These are phyloP conservation scores for Saccharomycopsis fermentans DNA, from an alignment of 805 yeast species.

Conservation along the genomic window DNA sequence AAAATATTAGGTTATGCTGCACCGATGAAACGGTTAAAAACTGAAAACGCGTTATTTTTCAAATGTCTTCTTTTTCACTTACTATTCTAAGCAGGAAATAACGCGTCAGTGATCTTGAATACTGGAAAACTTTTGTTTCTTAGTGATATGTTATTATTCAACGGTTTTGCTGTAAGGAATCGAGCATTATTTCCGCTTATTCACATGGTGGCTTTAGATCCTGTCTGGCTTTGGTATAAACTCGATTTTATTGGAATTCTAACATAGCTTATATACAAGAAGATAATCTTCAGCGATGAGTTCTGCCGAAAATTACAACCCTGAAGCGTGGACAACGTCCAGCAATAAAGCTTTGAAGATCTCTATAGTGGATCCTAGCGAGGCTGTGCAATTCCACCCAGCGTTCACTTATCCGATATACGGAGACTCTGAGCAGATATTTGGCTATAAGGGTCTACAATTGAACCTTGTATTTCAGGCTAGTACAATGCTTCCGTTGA, in stretches of 20 bases:
- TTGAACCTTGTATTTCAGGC: conserved; percentile 68
- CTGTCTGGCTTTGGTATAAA: no score
- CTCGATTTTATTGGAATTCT: no score
- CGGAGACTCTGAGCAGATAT: conserved; percentile 84
- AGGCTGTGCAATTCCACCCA: conserved; percentile 62
- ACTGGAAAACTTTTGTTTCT: no score
- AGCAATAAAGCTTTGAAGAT: conserved; percentile 60
- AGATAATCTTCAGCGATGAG: not conserved
- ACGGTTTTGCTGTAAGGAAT: not conserved
- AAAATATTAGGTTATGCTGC: no score
- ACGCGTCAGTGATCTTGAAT: not conserved
- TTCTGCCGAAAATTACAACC: conserved; percentile 23
- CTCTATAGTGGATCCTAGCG: conserved; percentile 47
- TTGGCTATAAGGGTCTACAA: conserved; percentile 65
- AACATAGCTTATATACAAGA: no score
- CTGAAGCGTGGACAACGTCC: conserved; percentile 66
- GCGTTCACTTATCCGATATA: conserved; percentile 84
- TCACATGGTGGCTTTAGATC: no score
- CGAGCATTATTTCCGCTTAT: no score
- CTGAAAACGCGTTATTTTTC: not conserved
- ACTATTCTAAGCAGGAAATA: not conserved
- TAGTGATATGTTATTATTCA: not conserved
- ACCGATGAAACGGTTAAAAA: not conserved
- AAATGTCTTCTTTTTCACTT: not conserved
- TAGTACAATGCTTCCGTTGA: conserved; percentile 60